Evolutionary conservation across 768 basidiomycete species (phyloP).

Genomic region (Daedaleopsis sinensis): DNA sequence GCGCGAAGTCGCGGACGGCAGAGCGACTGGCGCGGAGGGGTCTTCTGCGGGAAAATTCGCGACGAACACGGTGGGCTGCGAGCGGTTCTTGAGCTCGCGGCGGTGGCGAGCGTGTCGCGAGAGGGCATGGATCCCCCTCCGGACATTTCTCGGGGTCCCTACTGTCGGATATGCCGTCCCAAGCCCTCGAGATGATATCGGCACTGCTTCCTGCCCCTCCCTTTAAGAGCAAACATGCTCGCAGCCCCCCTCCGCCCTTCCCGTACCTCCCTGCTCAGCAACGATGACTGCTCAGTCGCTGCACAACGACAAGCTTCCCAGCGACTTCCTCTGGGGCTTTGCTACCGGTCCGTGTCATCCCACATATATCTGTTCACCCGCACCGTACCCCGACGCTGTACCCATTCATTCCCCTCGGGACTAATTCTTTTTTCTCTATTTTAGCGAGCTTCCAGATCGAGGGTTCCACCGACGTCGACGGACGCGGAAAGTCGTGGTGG

Average conservation of each 20-base stretch:
- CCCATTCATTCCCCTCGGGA: neutral
- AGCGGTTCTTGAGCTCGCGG: neutral
- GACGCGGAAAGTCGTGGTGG: constrained; percentile 74
- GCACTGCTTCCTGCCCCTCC: constrained; percentile 19
- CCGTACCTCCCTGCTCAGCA: constrained; percentile 25
- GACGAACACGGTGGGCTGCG: neutral
- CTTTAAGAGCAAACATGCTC: constrained; percentile 30
- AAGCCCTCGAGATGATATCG: constrained; percentile 31
- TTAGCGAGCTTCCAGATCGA: constrained; percentile 76
- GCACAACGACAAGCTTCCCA: constrained; percentile 41
- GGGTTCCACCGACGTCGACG: constrained; percentile 60
- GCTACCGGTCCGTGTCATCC: constrained; percentile 56
- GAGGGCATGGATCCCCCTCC: constrained; percentile 27
- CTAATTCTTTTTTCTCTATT: constrained; percentile 8
- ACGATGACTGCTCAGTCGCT: constrained; percentile 25
- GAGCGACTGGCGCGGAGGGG: too few species aligned
- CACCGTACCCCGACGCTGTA: neutral
- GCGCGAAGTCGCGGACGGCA: too few species aligned
- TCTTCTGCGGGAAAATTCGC: neutral
- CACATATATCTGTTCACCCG: neutral
- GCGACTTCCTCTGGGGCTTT: constrained; percentile 71
- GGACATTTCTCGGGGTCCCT: constrained; percentile 52
- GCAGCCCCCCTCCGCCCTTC: constrained; percentile 19
- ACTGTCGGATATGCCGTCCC: constrained; percentile 41
- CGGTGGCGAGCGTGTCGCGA: neutral